These are phyloP conservation scores for Tylopilus rubrobrunneus DNA, from an alignment of 768 basidiomycete genomes.

Conservation along the genomic window DNA sequence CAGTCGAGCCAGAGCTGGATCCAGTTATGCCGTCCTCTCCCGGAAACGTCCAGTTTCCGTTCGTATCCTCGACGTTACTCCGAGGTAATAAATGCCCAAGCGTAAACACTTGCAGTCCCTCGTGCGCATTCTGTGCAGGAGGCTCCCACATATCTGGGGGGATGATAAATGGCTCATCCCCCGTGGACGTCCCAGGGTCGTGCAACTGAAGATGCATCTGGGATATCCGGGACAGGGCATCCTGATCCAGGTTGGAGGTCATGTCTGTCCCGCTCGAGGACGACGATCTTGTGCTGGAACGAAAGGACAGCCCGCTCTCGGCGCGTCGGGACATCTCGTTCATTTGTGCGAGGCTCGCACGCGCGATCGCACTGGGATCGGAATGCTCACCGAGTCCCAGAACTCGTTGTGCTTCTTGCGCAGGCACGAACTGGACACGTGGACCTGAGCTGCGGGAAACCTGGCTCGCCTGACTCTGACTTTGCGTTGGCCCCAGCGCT, in stretches of 20 bases:
- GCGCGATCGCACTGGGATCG: conserved; percentile 54
- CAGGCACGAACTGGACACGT: conserved; percentile 46
- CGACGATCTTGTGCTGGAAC: conserved; percentile 22
- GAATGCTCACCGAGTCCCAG: conserved; percentile 39
- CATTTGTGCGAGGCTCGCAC: conserved; percentile 71
- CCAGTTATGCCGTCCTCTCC: conserved; percentile 18
- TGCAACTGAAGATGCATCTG: conserved; percentile 44
- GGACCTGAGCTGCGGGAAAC: conserved; percentile 6
- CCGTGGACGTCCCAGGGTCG: conserved; percentile 21
- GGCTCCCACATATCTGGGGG: conserved; percentile 26
- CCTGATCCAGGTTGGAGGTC: conserved; percentile 28
- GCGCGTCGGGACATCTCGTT: conserved; percentile 72
- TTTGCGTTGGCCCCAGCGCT: conserved; percentile 19
- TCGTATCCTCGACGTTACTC: conserved; percentile 44
- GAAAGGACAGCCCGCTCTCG: conserved; percentile 33
- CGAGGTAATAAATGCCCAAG: conserved; percentile 72
- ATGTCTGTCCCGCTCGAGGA: conserved; percentile 17
- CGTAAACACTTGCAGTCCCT: conserved; percentile 77
- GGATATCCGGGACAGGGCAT: conserved; percentile 50
- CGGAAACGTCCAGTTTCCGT: conserved; percentile 63
- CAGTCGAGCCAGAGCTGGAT: conserved; percentile 9
- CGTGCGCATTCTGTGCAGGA: conserved; percentile 38
- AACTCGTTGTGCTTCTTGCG: conserved; percentile 52
- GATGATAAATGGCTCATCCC: conserved; percentile 28
- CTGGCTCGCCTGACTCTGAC: conserved; percentile 9